phyloP scores from a whole-genome alignment of 2,329 filamentous ascomycete genomes.

The Microsporum ferrugineum region DNA sequence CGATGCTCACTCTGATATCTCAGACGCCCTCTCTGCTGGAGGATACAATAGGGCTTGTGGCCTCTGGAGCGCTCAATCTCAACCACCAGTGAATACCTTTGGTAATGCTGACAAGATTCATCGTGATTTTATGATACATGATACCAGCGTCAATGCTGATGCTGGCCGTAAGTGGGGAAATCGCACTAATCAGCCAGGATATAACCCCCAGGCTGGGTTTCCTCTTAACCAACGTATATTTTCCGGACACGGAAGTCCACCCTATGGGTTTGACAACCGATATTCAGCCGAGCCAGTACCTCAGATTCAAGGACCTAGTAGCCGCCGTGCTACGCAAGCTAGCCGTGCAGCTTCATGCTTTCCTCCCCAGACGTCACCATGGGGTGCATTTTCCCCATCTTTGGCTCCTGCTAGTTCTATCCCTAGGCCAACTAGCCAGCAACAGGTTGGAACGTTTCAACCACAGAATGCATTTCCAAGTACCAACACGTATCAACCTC shows the following conservation, averaged over 20 bases:
- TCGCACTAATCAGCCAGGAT: conserved; percentile 16
- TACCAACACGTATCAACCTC: conserved; percentile 39
- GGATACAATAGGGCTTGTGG: conserved; percentile 31
- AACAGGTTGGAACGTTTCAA: conserved; percentile 24
- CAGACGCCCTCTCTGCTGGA: conserved; percentile 32
- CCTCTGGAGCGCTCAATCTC: conserved; percentile 21
- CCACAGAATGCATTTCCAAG: conserved; percentile 25
- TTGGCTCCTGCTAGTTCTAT: conserved; percentile 17
- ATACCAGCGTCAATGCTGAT: conserved; percentile 20
- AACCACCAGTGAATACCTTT: conserved; percentile 9
- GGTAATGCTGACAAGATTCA: conserved; percentile 19
- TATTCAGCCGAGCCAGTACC: conserved; percentile 24
- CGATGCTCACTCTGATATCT: conserved; percentile 36
- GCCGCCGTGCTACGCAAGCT: conserved; percentile 24
- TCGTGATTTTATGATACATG: conserved; percentile 16
- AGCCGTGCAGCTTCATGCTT: conserved; percentile 26
- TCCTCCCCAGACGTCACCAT: conserved; percentile 24
- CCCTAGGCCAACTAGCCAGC: conserved; percentile 22
- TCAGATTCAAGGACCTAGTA: conserved; percentile 20
- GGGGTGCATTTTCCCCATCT: conserved; percentile 23
- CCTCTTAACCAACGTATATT: conserved; percentile 25
- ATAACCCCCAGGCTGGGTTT: conserved; percentile 17
- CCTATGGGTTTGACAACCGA: conserved; percentile 21
- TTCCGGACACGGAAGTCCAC: conserved; percentile 27
- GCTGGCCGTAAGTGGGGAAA: conserved; percentile 24